phyloP scores from a whole-genome alignment of 2,329 filamentous ascomycete species.

The Alternaria viburni region DNA sequence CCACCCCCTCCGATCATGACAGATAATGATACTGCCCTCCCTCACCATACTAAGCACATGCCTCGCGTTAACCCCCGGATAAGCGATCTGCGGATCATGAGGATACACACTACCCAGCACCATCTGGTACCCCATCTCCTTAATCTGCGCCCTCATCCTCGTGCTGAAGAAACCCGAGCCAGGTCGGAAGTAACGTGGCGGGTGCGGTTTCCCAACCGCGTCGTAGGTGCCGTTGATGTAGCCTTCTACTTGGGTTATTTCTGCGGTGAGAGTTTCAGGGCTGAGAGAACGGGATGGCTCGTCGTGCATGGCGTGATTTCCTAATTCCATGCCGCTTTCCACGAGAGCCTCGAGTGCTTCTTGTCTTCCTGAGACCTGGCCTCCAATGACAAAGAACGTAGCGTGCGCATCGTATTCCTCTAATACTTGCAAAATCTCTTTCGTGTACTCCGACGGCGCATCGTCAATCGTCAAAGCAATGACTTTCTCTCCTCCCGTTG shows the following conservation, averaged over 20 bases:
- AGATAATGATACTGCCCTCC: constrained; percentile 81
- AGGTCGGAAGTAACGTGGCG: constrained; percentile 76
- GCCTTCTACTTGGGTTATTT: constrained; percentile 70
- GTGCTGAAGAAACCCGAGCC: constrained; percentile 83
- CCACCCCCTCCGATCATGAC: constrained; percentile 85
- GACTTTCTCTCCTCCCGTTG: constrained; percentile 60
- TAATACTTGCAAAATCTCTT: constrained; percentile 73
- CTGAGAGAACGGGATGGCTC: constrained; percentile 72
- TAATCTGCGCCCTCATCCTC: constrained; percentile 68
- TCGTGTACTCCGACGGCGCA: constrained; percentile 75
- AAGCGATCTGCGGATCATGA: constrained; percentile 85
- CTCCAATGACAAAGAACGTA: constrained; percentile 89
- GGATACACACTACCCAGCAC: constrained; percentile 88
- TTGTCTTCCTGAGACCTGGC: constrained; percentile 67
- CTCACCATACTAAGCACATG: constrained; percentile 82
- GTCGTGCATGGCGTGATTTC: constrained; percentile 89
- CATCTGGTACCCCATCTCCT: constrained; percentile 69
- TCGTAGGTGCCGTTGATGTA: constrained; percentile 65
- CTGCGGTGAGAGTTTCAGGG: constrained; percentile 63
- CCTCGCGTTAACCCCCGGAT: constrained; percentile 71
- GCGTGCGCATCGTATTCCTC: constrained; percentile 69
- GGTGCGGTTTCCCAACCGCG: constrained; percentile 48
- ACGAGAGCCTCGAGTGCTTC: constrained; percentile 59
- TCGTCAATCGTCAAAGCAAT: constrained; percentile 89
- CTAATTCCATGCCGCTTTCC: constrained; percentile 66